Evolutionary conservation across 2,329 filamentous ascomycete genomes (phyloP).

Genomic region (Penicillium sp.): DNA sequence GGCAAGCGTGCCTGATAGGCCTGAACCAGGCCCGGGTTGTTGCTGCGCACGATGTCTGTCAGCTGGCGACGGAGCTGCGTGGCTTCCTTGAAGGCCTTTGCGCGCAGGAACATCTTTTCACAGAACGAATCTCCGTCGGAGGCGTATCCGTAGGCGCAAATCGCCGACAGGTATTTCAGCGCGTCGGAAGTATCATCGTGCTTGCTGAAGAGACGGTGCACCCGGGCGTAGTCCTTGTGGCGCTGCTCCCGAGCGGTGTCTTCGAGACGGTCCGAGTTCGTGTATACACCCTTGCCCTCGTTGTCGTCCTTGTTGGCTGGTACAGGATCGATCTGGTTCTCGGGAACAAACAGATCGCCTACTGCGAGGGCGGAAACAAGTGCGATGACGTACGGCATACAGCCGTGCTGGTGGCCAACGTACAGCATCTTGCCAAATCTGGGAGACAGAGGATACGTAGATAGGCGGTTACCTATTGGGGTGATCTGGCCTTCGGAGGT

Average conservation of each 20-base stretch:
- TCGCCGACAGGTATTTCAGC: slow-evolving; percentile 78
- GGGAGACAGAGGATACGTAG: slow-evolving; percentile 80
- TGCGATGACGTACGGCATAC: slow-evolving; percentile 76
- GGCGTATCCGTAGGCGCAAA: slow-evolving; percentile 76
- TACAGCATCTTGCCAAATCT: slow-evolving; percentile 87
- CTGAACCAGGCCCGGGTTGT: slow-evolving; percentile 49
- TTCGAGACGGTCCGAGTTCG: slow-evolving; percentile 59
- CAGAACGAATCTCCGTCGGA: slow-evolving; percentile 62
- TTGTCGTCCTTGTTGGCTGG: slow-evolving; percentile 37
- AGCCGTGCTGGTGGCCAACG: slow-evolving; percentile 71
- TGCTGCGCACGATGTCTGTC: slow-evolving; percentile 65
- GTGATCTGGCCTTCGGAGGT: slow-evolving; percentile 65
- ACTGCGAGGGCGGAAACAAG: slow-evolving; percentile 82
- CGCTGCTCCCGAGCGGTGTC: slow-evolving; percentile 61
- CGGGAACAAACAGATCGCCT: slow-evolving; percentile 75
- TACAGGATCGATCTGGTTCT: slow-evolving; percentile 66
- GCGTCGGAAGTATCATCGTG: slow-evolving; percentile 78
- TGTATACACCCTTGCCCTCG: slow-evolving; percentile 43
- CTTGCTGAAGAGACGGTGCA: slow-evolving; percentile 68
- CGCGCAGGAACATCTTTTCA: slow-evolving; percentile 70
- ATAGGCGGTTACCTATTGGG: slow-evolving; percentile 68
- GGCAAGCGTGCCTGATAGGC: slow-evolving; percentile 45
- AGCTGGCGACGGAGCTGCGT: slow-evolving; percentile 75
- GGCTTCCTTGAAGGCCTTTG: slow-evolving; percentile 82
- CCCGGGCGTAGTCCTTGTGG: slow-evolving; percentile 58